Evolutionary conservation across 73 alveolate species (phyloP), one percentile per base, ranked within the genome.

Genomic region (Breviolum minutum): DNA sequence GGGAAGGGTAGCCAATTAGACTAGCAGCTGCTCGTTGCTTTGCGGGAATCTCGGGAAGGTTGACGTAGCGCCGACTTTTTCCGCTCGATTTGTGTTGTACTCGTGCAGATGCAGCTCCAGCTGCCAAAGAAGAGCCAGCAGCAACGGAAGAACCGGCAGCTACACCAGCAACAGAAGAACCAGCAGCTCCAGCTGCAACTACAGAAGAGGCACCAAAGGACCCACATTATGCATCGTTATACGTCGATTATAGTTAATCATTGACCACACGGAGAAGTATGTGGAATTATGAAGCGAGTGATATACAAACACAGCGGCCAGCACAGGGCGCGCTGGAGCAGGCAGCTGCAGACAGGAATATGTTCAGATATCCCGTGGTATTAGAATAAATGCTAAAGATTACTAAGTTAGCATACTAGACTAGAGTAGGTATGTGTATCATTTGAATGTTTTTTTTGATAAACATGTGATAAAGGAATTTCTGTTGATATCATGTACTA

Each of bases 121-220:
- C 66, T 40, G 90, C 90, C 70, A 54, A 40, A 54, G 69, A 81
- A 32, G 64, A 5, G n/a, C 64, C 87, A 79, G 87, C 17, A 68
- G 77, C 87, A 79, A 79, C 87, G 87, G 87, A 27, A 29, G 63
- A n/a, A 26, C 64, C 87, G 64, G 87, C 87, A 8, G 87, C 82
- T 19, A 54, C 82, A 16, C 40, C 86, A 10, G 61, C 86, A 7
- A 24, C 86, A 24, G 86, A 27, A 27, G 62, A 14, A n/a, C 85
- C 85, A 8, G 85, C 85, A 10, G 85, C 63, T 26, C 83, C 83
- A 20, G 86, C 86, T 10, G 26, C 61, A 12, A 62, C 86, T 29
- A 29, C 90, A 20, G 90, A 13, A 73, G 83, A 81, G 70, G 90
- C 90, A 19, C 71, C 90, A 7, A 40, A 81, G 69, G 90, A 81